Base-by-base conservation (phyloP, 345 rosid species). In the Firmiana major region DNA sequence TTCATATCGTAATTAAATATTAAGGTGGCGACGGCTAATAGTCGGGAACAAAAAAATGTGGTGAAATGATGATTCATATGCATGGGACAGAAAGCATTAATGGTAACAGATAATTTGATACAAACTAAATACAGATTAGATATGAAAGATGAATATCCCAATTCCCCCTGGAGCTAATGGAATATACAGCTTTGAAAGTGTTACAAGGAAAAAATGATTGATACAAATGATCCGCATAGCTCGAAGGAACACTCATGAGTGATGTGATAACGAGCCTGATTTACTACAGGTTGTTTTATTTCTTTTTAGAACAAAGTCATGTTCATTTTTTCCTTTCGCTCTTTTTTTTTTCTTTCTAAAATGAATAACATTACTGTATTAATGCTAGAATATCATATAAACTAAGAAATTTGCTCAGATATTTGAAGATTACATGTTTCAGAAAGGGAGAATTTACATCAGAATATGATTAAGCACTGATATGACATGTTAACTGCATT, bases 391-490 rank as follows among this genome's bases (percentile, higher is more conserved):
- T 34, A 62, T 15, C 65, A 62, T 28, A 63, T 16, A 34, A 34
- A 63, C 67, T 15, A 34, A 31, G 10, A 34, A 60, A 11, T 24
- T 26, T 26, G 38, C 5, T 12, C 71, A 7, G 59, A 7, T 54
- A 54, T 7, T 24, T 11, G 16, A 58, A 21, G 1, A 24, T 58
- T 10, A 22, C 16, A 58, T 12, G 64, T 26, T 26, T 26, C 36
- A 68, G 73, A 45, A 68, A 45, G 34, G 36, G 38, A 68, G 24
- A 68, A 5, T 68, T 46, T 45, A 45, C 54, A 68, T 68, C 55
- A 45, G 12, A 68, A 24, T 24, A 45, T 67, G 53, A 12, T 6
- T 66, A 21, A 66, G 53, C 31, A 67, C 17, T 43, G 24, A 43
- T 22, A 21, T 46, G 19, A 46, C 72, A 67, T 15, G 38, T 24